Evolutionary conservation across 805 yeast genomes (phyloP), one percentile per base, ranked within the genome.

Genomic region (Wickerhamomyces canadensis): DNA sequence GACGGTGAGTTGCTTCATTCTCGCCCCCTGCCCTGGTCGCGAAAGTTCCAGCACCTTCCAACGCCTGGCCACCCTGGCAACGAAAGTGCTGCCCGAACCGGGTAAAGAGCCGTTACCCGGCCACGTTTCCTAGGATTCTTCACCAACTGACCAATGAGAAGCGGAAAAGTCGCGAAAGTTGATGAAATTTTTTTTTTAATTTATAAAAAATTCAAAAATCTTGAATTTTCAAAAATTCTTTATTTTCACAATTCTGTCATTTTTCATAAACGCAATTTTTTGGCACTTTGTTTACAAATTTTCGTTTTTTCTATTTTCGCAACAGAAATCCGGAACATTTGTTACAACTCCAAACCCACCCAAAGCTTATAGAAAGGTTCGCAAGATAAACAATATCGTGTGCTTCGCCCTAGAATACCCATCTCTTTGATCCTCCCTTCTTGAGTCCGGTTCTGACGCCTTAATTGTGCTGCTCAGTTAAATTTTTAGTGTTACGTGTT

Each of bases 391-490:
- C n/a, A n/a, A n/a, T n/a, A n/a, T n/a, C n/a, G n/a, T n/a, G n/a
- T n/a, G n/a, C n/a, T n/a, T n/a, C n/a, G n/a, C n/a, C n/a, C n/a
- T n/a, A n/a, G n/a, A n/a, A n/a, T n/a, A n/a, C n/a, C 24, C 11
- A 22, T 8, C 24, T 8, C 22, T 30, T 21, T 32, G 34, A 19
- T 19, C 18, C 21, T 13, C 26, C 26, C 18, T 29, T 21, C 30
- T 26, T 12, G 9, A 8, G 22, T 17, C 23, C 7, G 30, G 32
- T 27, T 30, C 55, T 54, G 57, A 53, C 58, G 54, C 54, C 58
- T 53, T 53, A 29, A 48, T 45, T 54, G 58, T 35, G 57, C 57
- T 44, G 57, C 38, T 51, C 55, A 52, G 55, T n/a, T n/a, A n/a
- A n/a, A n/a, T n/a, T n/a, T n/a, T n/a, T n/a, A n/a, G n/a, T n/a